Conservation (phyloP, 768 basidiomycete genomes). For the Xerocomellus chrysenteron region DNA sequence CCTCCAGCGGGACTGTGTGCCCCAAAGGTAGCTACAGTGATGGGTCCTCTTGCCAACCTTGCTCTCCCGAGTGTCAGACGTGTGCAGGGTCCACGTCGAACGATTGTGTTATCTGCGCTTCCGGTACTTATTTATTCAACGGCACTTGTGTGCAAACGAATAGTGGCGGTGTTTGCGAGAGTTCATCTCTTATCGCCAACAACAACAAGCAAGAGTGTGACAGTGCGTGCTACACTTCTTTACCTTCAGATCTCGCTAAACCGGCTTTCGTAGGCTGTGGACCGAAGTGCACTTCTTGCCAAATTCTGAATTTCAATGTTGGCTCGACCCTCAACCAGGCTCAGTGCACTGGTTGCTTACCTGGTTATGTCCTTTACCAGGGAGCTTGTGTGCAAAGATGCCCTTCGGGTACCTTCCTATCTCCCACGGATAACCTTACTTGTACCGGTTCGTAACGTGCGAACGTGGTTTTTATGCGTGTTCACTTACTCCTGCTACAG, state of each 20-base stretch:
- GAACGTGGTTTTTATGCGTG: background rate
- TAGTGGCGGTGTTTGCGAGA: slow-evolving; percentile 69
- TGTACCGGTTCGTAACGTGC: slow-evolving; percentile 59
- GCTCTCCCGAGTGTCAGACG: slow-evolving; percentile 66
- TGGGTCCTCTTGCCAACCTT: slow-evolving; percentile 52
- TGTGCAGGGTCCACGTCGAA: slow-evolving; percentile 69
- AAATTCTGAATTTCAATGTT: slow-evolving; percentile 67
- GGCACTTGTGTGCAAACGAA: slow-evolving; percentile 70
- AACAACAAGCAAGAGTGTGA: slow-evolving; percentile 84
- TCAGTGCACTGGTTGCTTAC: slow-evolving; percentile 77
- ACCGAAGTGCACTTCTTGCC: slow-evolving; percentile 76
- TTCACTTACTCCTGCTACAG: slow-evolving; percentile 31
- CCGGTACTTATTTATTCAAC: slow-evolving; percentile 60
- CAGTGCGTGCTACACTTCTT: slow-evolving; percentile 41
- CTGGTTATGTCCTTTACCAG: slow-evolving; percentile 69
- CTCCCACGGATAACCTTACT: slow-evolving; percentile 67
- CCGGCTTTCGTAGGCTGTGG: slow-evolving; percentile 62
- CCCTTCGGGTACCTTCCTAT: slow-evolving; percentile 71
- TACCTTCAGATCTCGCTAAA: background rate
- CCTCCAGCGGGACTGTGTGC: slow-evolving; percentile 54
- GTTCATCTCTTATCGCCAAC: slow-evolving; percentile 70
- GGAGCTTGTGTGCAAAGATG: slow-evolving; percentile 71
- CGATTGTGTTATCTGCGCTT: slow-evolving; percentile 68
- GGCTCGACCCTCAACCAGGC: slow-evolving; percentile 63
- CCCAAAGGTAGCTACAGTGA: slow-evolving; percentile 65